Evolutionary conservation across 1,139 yeast species (phyloP), one percentile per base, ranked within the genome.

Genomic region (Yamadazyma dendronema): DNA sequence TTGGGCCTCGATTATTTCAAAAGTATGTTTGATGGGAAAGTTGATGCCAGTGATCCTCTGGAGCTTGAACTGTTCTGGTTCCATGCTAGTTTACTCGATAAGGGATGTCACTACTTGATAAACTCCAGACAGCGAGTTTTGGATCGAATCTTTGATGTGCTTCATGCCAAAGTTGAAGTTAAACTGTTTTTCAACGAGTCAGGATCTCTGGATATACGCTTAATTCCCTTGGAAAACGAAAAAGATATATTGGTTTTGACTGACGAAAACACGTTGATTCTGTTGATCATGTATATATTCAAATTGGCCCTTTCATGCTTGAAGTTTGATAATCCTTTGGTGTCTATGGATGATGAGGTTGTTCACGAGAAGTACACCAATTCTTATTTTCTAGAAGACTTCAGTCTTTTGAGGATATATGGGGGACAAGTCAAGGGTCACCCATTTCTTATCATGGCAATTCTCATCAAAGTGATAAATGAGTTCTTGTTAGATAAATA

Each of bases 361-460:
- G 43, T 36, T 14, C 32, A 26, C 29, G 42, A 39, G 5, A 31
- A 41, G 24, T 52, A 52, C 33, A 29, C 36, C 24, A 30, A 42
- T 26, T 32, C 43, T 2, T 46, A 46, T 38, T 51, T 32, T 32
- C 34, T 54, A 10, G 67, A 64, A 40, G 67, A 62, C 43, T 56
- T 52, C 36, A 57, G 57, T 34, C 38, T 65, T 10, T 35, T 61
- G 9, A 43, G 66, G 25, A 39, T 64, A 4, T 62, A 62, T 36
- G 41, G 60, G 9, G 59, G 59, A 10, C 42, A 46, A 17, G 46
- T 50, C 5, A 52, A 46, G 35, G 67, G 67, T 0, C 57, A 54
- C 34, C 55, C 54, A 0, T 30, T 48, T 28, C 22, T 61, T 12
- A 31, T 59, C 5, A 39, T 50, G 48, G 39, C 60, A 0, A 52